Conservation (phyloP, 306 rosid species). For the Lagenaria siceraria region DNA sequence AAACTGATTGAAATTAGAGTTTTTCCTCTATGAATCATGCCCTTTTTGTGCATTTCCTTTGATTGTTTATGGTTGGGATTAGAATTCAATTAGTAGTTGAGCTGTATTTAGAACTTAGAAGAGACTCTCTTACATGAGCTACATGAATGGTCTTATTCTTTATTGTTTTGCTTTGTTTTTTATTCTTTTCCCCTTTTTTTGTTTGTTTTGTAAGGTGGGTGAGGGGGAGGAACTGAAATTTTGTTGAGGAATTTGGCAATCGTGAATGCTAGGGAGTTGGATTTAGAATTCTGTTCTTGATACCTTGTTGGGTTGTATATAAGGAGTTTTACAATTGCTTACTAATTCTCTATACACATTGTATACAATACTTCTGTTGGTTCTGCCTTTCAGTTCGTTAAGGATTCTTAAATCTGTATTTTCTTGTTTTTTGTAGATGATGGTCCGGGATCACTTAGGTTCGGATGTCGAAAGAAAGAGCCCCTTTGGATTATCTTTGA, state of each 20-base stretch:
- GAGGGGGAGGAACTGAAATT: neutral
- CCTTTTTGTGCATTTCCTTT: neutral
- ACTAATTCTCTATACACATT: neutral
- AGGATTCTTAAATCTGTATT: neutral
- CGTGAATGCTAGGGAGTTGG: neutral
- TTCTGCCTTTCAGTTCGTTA: neutral
- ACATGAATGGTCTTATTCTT: neutral
- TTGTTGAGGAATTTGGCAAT: neutral
- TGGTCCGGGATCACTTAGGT: slow-evolving; percentile 89
- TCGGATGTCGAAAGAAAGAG: slow-evolving; percentile 62
- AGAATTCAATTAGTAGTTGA: neutral
- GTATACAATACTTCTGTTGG: neutral
- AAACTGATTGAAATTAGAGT: neutral
- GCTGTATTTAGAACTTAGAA: neutral
- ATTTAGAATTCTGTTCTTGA: neutral
- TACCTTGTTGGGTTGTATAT: neutral
- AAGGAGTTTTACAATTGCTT: neutral
- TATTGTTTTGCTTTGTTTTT: neutral
- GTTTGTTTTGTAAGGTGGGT: neutral
- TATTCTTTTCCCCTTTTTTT: neutral
- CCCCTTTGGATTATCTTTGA: slow-evolving; percentile 92
- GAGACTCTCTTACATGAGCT: neutral
- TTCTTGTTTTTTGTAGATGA: slow-evolving; percentile 44
- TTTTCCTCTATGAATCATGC: neutral
- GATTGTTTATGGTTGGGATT: neutral